Evolutionary conservation across 345 rosid genomes (phyloP).

Genomic region (Ailanthus altissimus): DNA sequence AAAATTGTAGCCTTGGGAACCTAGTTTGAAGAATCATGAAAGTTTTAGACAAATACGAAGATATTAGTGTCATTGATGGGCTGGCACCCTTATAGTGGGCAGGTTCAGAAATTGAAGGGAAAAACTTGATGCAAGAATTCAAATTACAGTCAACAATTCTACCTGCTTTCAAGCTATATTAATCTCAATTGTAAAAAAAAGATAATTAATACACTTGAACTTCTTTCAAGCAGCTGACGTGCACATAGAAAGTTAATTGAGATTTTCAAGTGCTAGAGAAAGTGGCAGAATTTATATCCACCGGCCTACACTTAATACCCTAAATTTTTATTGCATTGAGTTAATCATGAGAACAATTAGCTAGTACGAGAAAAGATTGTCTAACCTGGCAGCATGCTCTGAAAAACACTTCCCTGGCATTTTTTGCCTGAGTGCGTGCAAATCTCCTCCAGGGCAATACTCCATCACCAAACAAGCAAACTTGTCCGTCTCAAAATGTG

Average conservation of each 20-base stretch:
- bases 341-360: not conserved
- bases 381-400: conserved; percentile 88
- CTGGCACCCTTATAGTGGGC: not conserved
- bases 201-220: too few species aligned
- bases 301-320: not conserved
- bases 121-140: not conserved
- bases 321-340: not conserved
- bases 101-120: not conserved
- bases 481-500: conserved; percentile 84
- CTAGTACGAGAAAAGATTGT: conserved; percentile 6
- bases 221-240: not conserved
- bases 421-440: conserved; percentile 77
- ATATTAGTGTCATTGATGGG: not conserved
- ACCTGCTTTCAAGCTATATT: not conserved
- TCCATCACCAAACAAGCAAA: conserved; percentile 91
- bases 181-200: not conserved
- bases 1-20: not conserved
- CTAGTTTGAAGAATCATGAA: not conserved
- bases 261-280: not conserved
- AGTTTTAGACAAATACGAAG: not conserved
- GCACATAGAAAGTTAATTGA: not conserved
- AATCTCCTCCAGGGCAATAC: conserved; percentile 96
- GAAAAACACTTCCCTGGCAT: conserved; percentile 86
- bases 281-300: not conserved
- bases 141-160: not conserved